These are phyloP conservation scores for Trichoderma orchidacearum DNA, from an alignment of 495 filamentous ascomycete species.

Conservation along the genomic window DNA sequence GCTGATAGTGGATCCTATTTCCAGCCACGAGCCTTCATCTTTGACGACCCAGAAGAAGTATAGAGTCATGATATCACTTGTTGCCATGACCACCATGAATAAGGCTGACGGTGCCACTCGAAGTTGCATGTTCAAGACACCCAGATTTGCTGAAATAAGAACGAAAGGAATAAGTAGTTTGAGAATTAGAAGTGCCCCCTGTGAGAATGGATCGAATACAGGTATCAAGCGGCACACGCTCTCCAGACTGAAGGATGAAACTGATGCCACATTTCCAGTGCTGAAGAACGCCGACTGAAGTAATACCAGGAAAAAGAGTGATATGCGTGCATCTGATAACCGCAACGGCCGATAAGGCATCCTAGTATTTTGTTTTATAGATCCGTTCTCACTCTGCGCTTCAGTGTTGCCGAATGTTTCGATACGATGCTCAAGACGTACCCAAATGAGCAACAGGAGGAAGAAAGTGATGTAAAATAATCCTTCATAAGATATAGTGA, in stretches of 20 bases:
- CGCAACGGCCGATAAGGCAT: conserved; percentile 54
- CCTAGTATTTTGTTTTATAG: background rate
- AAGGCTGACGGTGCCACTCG: conserved; percentile 72
- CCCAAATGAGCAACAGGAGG: conserved; percentile 74
- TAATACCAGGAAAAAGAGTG: conserved; percentile 89
- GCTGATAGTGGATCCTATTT: conserved; percentile 91
- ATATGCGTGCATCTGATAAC: conserved; percentile 70
- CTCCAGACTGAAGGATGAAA: conserved; percentile 90
- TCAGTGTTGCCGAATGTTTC: conserved; percentile 33
- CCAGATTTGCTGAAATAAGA: conserved; percentile 83
- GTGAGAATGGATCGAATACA: conserved; percentile 86
- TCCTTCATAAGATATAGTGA: conserved; percentile 96
- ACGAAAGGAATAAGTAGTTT: conserved; percentile 93
- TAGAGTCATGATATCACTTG: conserved; percentile 83
- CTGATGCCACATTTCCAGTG: conserved; percentile 89
- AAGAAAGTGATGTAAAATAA: conserved; percentile 91
- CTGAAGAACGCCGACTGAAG: conserved; percentile 95
- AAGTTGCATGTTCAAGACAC: conserved; percentile 76
- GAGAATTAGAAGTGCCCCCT: conserved; percentile 73
- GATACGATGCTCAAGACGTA: conserved; percentile 72
- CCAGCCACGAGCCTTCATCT: conserved; percentile 93
- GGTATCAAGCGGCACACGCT: conserved; percentile 85
- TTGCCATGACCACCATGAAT: conserved; percentile 89
- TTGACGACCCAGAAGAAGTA: conserved; percentile 97
- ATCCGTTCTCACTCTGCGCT: conserved; percentile 4